Evolutionary conservation across 306 rosid species (phyloP), one percentile per base, ranked within the genome.

Genomic region (Sindora glabra): DNA sequence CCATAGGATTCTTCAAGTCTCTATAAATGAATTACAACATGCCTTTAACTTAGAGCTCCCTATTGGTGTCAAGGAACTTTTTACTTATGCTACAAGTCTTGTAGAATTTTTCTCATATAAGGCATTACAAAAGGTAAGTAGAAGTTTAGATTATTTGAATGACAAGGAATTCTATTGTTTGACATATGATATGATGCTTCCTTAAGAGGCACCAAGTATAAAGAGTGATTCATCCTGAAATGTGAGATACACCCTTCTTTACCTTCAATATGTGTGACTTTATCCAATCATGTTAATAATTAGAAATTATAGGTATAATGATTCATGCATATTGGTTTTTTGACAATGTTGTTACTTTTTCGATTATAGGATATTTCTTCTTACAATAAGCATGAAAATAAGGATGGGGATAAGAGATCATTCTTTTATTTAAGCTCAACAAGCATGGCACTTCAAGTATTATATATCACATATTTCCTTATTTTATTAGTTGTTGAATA

Each of bases 171-270:
- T 92, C 45, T 85, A 90, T 21, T 82, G 75, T 32, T 56, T 92
- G 62, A 73, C 95, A 19, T 91, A 73, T 48, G 98, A 91, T 64
- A 86, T 86, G 82, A 91, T 91, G 98, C 90, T 91, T 47, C 95
- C 96, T 12, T 92, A 96, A 96, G 98, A 92, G 46, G 75, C 83
- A 26, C 96, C 98, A 11, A 68, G 78, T 56, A 80, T 74, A 30
- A 73, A 75, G 59, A 73, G 67, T 36, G 72, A 70, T 60, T 61
- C 65, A 16, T n/a, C 49, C 15, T 56, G 65, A 54, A 69, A 72
- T 66, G 92, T 81, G 71, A 73, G 87, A 63, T 40, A 51, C 47
- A 59, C 61, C 54, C 36, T 54, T 44, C 30, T 62, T 62, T 34
- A 25, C 62, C 68, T 63, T 22, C 52, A 19, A 58, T 19, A 68